A percentile compares a stretch with the other conserved stretches of the same genome.
Evolutionary conservation across 108 stramenopile genomes (phyloP).

Genomic region (Fragilaria crotonensis): DNA sequence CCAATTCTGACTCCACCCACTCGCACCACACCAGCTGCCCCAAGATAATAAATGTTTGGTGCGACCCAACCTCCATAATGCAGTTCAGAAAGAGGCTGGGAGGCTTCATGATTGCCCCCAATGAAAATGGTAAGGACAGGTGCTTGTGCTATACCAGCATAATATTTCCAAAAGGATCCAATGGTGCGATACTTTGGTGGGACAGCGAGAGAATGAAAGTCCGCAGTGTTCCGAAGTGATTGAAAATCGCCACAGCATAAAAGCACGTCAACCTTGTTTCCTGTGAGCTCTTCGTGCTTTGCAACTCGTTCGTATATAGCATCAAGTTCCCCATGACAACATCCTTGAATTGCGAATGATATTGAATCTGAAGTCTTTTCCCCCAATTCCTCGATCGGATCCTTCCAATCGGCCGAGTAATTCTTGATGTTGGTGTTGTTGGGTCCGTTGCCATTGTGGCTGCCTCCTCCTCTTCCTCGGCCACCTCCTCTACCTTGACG

Average conservation of each 20-base stretch:
- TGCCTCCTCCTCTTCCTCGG: too few relatives aligned
- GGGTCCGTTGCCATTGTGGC: too few relatives aligned
- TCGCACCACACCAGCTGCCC: constrained; percentile 82
- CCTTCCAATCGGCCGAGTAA: too few relatives aligned
- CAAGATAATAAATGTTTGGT: constrained; percentile 98
- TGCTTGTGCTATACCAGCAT: constrained; percentile 78
- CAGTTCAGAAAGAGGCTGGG: constrained; percentile 86
- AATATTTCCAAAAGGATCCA: constrained; percentile 88
- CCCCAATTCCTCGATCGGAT: background rate
- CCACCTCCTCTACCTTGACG: too few relatives aligned
- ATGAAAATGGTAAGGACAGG: constrained; percentile 94
- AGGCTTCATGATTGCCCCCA: constrained; percentile 99
- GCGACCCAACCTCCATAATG: constrained; percentile 99
- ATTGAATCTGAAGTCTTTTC: background rate
- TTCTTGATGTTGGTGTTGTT: too few relatives aligned
- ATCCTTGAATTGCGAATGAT: constrained; percentile 90
- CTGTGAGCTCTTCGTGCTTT: constrained; percentile 30
- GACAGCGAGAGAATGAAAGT: constrained; percentile 79
- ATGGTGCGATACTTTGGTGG: constrained; percentile 89
- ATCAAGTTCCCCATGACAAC: constrained; percentile 97
- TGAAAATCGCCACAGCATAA: constrained; percentile 99
- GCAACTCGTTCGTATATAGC: constrained; percentile 80
- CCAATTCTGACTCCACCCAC: constrained; percentile 89
- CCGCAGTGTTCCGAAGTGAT: constrained; percentile 76
- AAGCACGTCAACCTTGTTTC: constrained; percentile 70